A percentile compares a stretch with the other conserved stretches of the same genome.
Conservation (phyloP, 306 rosid species). For the Dryas alaskensis region DNA sequence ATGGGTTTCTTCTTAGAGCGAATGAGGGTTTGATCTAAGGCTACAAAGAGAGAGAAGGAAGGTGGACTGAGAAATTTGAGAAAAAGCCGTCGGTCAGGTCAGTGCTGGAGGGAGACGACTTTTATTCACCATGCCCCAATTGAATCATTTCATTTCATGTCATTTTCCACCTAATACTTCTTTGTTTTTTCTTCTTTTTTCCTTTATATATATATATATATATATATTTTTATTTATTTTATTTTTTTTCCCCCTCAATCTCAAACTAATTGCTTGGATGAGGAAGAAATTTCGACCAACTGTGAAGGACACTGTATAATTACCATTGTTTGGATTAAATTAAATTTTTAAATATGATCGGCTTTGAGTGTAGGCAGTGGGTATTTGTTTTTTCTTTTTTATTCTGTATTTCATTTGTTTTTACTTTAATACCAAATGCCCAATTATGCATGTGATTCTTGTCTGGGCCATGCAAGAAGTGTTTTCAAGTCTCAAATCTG, state of each 20-base stretch:
- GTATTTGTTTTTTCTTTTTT: not conserved
- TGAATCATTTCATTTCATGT: conserved; percentile 25
- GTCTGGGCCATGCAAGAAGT: not conserved
- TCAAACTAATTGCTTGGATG: not conserved
- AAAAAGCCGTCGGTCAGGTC: conserved; percentile 48
- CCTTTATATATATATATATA: too few species aligned
- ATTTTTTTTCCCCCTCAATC: not conserved
- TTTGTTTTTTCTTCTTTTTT: not conserved
- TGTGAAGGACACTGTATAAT: too few species aligned
- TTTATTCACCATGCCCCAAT: conserved; percentile 38
- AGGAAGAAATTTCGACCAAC: too few species aligned
- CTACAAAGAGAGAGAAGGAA: conserved; percentile 22
- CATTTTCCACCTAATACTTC: conserved; percentile 34
- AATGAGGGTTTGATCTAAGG: conserved; percentile 11
- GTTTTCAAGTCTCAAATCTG: not conserved
- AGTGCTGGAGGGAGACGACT: conserved; percentile 46
- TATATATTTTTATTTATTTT: too few species aligned
- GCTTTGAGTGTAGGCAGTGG: not conserved
- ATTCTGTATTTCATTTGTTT: not conserved
- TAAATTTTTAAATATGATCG: too few species aligned
- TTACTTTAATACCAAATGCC: not conserved
- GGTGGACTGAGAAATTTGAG: conserved; percentile 61
- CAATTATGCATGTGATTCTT: conserved; percentile 4
- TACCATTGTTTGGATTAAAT: too few species aligned
- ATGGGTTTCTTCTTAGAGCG: not conserved